These are phyloP conservation scores for Mortierella antarctica DNA, from an alignment of 192 early-diverging fungal genomes.

Conservation along the genomic window DNA sequence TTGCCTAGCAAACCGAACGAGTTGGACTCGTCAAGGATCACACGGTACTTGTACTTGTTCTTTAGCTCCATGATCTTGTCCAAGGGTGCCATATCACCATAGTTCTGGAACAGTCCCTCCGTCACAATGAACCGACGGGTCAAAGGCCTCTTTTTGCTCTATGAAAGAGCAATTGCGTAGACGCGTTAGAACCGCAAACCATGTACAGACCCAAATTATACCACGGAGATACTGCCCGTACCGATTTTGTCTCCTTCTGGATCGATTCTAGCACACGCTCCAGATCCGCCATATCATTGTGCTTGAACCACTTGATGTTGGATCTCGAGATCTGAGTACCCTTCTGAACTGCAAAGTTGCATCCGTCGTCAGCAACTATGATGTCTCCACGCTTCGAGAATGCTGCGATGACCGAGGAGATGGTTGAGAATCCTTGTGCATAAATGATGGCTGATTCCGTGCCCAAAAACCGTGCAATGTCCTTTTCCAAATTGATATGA, in stretches of 20 bases:
- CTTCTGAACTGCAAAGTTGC: slow-evolving; percentile 90
- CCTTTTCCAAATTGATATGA: slow-evolving; percentile 91
- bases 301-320: slow-evolving; percentile 91
- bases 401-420: slow-evolving; percentile 92
- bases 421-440: slow-evolving; percentile 94
- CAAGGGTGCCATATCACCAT: slow-evolving; percentile 88
- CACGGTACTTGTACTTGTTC: slow-evolving; percentile 94
- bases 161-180: background rate
- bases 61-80: slow-evolving; percentile 87
- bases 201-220: background rate
- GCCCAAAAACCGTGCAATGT: slow-evolving; percentile 87
- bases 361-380: slow-evolving; percentile 90
- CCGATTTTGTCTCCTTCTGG: slow-evolving; percentile 68
- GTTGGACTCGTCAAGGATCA: slow-evolving; percentile 93
- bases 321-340: slow-evolving; percentile 92
- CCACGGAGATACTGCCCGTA: slow-evolving; percentile 27
- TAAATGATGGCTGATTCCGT: slow-evolving; percentile 91
- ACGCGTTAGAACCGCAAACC: background rate
- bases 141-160: slow-evolving; percentile 79
- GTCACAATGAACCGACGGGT: slow-evolving; percentile 94
- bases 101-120: slow-evolving; percentile 91
- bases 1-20: slow-evolving; percentile 91
- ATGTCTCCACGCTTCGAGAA: slow-evolving; percentile 97
- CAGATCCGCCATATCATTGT: slow-evolving; percentile 97
- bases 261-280: slow-evolving; percentile 87